Evolutionary conservation across 2,329 filamentous ascomycete genomes (phyloP), one percentile per base, ranked within the genome.

Genomic region (Phaeomoniella chlamydospora): DNA sequence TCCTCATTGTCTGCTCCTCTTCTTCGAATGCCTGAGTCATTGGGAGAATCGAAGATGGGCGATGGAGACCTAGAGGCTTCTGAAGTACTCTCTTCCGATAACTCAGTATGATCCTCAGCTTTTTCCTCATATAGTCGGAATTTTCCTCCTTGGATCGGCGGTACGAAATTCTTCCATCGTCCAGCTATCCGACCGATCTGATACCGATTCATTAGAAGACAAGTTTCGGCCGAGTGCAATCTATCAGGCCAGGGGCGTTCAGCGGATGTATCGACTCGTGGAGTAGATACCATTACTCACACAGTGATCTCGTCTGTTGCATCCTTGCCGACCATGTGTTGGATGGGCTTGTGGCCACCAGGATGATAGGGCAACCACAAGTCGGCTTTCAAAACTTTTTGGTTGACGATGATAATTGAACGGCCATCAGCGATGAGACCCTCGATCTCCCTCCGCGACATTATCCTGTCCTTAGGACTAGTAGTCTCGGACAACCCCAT

Each of bases 281-380:
- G n/a, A n/a, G n/a, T n/a, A n/a, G n/a, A n/a, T n/a, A n/a, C n/a
- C n/a, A n/a, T n/a, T n/a, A n/a, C n/a, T n/a, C n/a, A n/a, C n/a
- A 78, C 83, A 56, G 80, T 84, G 42, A 96, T 78, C 59, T 96
- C 90, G 56, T 94, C 87, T 9, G 88, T 94, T 35, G 85, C 88
- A 72, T 94, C 86, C 59, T 80, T 75, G 42, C 86, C 86, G 41
- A 96, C 74, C 85, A 94, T 90, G 54, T 98, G 90, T 54, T 75
- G 66, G 44, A 98, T 92, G 37, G 88, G 73, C 59, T 86, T 90
- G 49, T 88, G 78, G 47, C 90, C 90, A 39, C 90, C 90, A 10
- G 90, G 90, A 51, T 96, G 90, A 51, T 82, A 94, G 36, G 74
- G 74, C 36, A 92, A 63, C 84, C 86, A 98, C 29, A 79, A 70